phyloP scores from a whole-genome alignment of 78 protist species.

The Dictyostelium capitatum region DNA sequence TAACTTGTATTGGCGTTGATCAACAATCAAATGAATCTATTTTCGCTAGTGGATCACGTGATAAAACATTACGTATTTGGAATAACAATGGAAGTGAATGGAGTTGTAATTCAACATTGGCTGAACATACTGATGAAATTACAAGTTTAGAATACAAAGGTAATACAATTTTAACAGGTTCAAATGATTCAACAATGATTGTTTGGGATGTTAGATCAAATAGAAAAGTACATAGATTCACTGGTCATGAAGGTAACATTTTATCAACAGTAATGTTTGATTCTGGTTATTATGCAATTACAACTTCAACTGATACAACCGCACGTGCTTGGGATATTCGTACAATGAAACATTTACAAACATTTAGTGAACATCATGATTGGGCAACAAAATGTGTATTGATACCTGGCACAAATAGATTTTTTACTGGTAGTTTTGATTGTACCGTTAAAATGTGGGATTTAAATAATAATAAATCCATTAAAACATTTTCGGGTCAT shows the following conservation, averaged over 20 bases:
- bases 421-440: conserved; percentile 71
- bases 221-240: conserved; percentile 27
- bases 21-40: conserved; percentile 14
- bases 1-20: conserved; percentile 52
- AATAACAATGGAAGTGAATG: conserved; percentile 36
- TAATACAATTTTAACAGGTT: conserved; percentile 63
- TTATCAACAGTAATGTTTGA: conserved; percentile 33
- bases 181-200: conserved; percentile 50
- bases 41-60: conserved; percentile 61
- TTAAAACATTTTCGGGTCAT: conserved; percentile 45
- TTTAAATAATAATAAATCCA: conserved; percentile 4
- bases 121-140: conserved; percentile 72
- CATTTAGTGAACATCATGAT: conserved; percentile 58
- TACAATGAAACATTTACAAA: conserved; percentile 33
- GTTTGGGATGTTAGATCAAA: conserved; percentile 73
- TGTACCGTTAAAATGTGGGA: conserved; percentile 75
- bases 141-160: conserved; percentile 71
- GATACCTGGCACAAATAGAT: neutral
- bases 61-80: conserved; percentile 64
- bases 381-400: conserved; percentile 58
- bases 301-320: conserved; percentile 60
- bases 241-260: conserved; percentile 40
- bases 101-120: conserved; percentile 52
- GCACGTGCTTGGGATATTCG: conserved; percentile 74
- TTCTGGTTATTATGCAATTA: conserved; percentile 25